Evolutionary conservation across 139 green algal species (phyloP), one percentile per base, ranked within the genome.

Genomic region (Tetradesmus obliquus): DNA sequence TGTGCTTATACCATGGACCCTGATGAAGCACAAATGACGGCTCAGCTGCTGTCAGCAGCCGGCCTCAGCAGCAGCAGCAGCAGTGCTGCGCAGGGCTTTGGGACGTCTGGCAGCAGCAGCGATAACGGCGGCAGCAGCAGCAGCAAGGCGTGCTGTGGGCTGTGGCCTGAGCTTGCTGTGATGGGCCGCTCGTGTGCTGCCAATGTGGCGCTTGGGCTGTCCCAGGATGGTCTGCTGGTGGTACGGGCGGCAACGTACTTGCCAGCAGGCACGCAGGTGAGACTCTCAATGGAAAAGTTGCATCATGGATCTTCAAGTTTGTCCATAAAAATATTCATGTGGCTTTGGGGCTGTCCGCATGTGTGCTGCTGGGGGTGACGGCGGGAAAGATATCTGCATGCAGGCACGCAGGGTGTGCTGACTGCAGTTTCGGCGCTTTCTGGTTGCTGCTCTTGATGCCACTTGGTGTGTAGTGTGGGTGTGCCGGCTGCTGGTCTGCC

Each of bases 231-330:
- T 20, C 15, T 71, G 13, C 12, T 91, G 55, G 19, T 86, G 55
- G 55, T 91, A 12, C 19, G 88, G n/a, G 88, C 88, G 17, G 88
- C 76, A 57, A 17, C 13, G 32, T 3, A 91, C 22, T 55, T 91
- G 88, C 76, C 76, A n/a, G 88, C 88, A n/a, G 88, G 88, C 24
- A 86, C 76, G 7, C 24, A 91, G 88, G 88, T 91, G 22, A 20
- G 87, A 45, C 32, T 45, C 32, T 45, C 32, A 45, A 45, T 45
- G 32, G 32, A 45, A 45, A 45, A 45, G 32, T 45, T 45, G 32
- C 32, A 45, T 45, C 32, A 45, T 45, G 32, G 32, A 45, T 45
- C 32, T 45, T 45, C 5, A 71, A n/a, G 32, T 45, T 45, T 45
- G 32, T 45, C 32, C 32, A 45, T 45, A 45, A 45, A 45, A 45